Percentiles rank a stretch among this genome's conserved stretches.
Conservation (phyloP, 2,329 filamentous ascomycete genomes). For the Sporothrix brasiliensis region DNA sequence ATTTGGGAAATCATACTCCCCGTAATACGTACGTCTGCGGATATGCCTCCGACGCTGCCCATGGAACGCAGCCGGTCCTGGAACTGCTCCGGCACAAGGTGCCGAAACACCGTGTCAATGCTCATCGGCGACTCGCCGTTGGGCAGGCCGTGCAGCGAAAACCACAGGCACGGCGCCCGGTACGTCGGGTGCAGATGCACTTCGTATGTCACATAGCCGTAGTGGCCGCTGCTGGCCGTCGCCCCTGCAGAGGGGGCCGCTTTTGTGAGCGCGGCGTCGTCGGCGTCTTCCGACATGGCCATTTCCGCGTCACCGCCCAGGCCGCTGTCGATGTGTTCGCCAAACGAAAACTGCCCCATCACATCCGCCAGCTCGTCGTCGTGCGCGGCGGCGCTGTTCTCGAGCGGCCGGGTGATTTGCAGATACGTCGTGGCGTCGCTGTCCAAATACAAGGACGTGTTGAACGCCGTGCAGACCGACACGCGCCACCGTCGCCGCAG, state of each 20-base stretch:
- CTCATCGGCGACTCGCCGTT: constrained; percentile 59
- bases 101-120: constrained; percentile 70
- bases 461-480: constrained; percentile 55
- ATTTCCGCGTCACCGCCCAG: neutral
- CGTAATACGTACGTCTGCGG: constrained; percentile 69
- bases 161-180: constrained; percentile 74
- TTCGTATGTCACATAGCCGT: constrained; percentile 66
- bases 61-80: constrained; percentile 62
- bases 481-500: constrained; percentile 60
- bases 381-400: constrained; percentile 42
- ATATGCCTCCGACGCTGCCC: constrained; percentile 72
- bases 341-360: constrained; percentile 53
- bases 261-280: constrained; percentile 49
- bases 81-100: constrained; percentile 68
- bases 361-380: constrained; percentile 52
- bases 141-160: constrained; percentile 64
- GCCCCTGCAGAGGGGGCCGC: constrained; percentile 34
- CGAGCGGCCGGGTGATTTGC: constrained; percentile 59
- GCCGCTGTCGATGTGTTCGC: constrained; percentile 33
- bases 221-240: constrained; percentile 37
- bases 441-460: constrained; percentile 48
- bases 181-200: constrained; percentile 76
- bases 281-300: constrained; percentile 28
- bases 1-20: neutral
- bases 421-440: constrained; percentile 56